Evolutionary conservation across 1,284 basidiomycete species (phyloP).

Genomic region (Cerrena zonata): DNA sequence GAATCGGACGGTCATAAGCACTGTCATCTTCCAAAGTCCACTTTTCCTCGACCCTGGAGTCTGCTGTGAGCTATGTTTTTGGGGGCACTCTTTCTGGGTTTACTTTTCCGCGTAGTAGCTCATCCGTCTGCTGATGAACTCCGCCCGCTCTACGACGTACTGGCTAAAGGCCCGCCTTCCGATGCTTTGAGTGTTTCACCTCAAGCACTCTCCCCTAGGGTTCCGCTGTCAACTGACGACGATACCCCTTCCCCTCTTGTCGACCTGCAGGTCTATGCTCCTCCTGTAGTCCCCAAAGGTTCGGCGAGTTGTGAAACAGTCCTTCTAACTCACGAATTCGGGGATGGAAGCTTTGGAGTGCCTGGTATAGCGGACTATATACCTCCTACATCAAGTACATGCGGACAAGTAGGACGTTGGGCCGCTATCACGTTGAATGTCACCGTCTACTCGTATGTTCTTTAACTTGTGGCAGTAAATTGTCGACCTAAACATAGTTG

Average conservation of each 20-base stretch:
- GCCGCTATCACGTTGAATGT: constrained; percentile 63
- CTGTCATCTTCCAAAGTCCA: too few species aligned
- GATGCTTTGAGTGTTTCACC: background rate
- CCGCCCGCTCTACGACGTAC: constrained; percentile 5
- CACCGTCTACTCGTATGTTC: constrained; percentile 36
- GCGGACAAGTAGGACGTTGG: constrained; percentile 61
- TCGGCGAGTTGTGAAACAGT: constrained; percentile 31
- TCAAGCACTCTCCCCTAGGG: constrained; percentile 22
- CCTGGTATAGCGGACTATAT: constrained; percentile 7
- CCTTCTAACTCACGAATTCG: constrained; percentile 32
- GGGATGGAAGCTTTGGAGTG: constrained; percentile 15
- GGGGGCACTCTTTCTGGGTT: background rate
- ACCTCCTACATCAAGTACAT: constrained; percentile 54
- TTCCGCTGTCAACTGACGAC: constrained; percentile 32
- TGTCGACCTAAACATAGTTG: background rate
- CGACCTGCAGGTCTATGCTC: constrained; percentile 38
- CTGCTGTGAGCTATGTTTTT: background rate
- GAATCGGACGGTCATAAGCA: too few species aligned
- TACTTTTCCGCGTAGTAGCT: background rate
- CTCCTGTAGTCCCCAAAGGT: constrained; percentile 31
- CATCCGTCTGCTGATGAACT: background rate
- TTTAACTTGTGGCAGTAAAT: background rate
- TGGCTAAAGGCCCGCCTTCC: constrained; percentile 14
- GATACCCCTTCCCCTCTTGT: constrained; percentile 31
- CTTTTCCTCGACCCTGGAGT: background rate